These are phyloP conservation scores for Talaromyces rugulosus DNA, from an alignment of 2,329 filamentous ascomycete genomes.

Conservation along the genomic window DNA sequence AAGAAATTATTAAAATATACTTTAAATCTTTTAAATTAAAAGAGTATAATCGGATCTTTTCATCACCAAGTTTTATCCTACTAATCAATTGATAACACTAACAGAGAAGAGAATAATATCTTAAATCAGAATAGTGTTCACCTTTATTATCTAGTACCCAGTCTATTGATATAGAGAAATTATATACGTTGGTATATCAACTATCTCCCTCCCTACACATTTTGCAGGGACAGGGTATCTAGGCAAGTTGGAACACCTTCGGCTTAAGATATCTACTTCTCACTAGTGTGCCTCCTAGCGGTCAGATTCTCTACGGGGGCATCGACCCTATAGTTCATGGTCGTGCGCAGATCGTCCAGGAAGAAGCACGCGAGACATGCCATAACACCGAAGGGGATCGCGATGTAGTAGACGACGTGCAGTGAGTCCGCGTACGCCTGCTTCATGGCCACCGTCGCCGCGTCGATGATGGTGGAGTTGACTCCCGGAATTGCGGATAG, in stretches of 20 bases:
- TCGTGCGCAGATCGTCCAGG: background rate
- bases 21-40: no score
- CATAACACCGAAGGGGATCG: background rate
- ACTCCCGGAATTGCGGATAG: background rate
- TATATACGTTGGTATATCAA: no score
- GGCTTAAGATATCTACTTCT: background rate
- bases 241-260: background rate
- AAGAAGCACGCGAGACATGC: constrained; percentile 2
- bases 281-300: background rate
- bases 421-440: constrained; percentile 4
- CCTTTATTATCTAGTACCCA: no score
- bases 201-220: background rate
- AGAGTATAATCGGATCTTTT: no score
- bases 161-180: no score
- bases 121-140: no score
- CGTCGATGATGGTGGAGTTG: constrained; percentile 1
- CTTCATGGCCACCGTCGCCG: background rate
- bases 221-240: background rate
- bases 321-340: constrained; percentile 6
- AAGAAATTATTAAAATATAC: no score
- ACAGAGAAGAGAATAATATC: no score
- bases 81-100: no score
- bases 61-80: no score
- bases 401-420: background rate
- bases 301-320: constrained; percentile 1